Conservation (phyloP, 495 filamentous ascomycete species). For the Penicillium robsamsonii region DNA sequence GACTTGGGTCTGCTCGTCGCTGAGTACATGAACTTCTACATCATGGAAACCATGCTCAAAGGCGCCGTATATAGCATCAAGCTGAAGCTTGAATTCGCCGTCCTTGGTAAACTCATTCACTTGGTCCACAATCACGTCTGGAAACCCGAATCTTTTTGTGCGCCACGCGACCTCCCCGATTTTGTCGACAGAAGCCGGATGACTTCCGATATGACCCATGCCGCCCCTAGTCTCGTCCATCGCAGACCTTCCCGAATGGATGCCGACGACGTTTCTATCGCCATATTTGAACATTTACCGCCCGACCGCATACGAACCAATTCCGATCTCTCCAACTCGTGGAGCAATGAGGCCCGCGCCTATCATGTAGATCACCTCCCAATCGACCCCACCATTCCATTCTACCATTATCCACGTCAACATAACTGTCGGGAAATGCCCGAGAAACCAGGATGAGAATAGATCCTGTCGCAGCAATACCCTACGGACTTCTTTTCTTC, state of each 20-base stretch:
- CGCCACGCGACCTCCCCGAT: constrained; percentile 35
- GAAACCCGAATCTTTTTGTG: constrained; percentile 39
- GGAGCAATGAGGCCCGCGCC: constrained; percentile 36
- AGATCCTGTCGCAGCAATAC: background rate
- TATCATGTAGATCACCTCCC: constrained; percentile 24
- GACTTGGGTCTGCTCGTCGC: constrained; percentile 55
- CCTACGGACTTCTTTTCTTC: constrained; percentile 1
- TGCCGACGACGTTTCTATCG: constrained; percentile 42
- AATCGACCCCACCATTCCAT: constrained; percentile 31
- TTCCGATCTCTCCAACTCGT: constrained; percentile 32
- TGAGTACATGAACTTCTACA: constrained; percentile 56
- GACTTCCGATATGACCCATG: constrained; percentile 44
- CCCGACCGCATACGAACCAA: constrained; percentile 18
- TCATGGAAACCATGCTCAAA: constrained; percentile 60
- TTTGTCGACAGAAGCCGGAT: constrained; percentile 48
- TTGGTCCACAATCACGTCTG: constrained; percentile 42
- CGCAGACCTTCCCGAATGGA: constrained; percentile 38
- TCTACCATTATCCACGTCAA: constrained; percentile 14
- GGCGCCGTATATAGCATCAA: constrained; percentile 63
- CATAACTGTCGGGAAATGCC: constrained; percentile 2
- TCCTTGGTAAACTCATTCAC: constrained; percentile 51
- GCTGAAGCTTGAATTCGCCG: constrained; percentile 64
- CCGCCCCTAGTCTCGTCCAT: constrained; percentile 23
- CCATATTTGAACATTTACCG: constrained; percentile 44
- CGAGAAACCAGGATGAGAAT: constrained; percentile 15